A percentile compares a stretch with the other conserved stretches of the same genome.
phyloP scores from a whole-genome alignment of 345 rosid species.

The Murraya koenigii region DNA sequence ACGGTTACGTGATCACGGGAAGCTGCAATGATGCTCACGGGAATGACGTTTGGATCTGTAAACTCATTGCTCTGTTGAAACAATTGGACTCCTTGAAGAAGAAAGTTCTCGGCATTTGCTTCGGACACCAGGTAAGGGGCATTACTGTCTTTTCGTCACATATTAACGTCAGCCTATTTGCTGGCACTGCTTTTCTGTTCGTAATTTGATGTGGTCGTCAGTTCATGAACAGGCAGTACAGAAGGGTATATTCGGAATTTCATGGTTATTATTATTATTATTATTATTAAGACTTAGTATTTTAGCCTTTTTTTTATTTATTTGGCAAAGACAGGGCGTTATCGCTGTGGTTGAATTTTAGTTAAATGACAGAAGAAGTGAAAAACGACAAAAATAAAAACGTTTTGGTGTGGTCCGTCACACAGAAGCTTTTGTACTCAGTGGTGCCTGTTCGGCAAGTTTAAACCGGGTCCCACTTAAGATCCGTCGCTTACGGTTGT shows the following conservation, averaged over 20 bases:
- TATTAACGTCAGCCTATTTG: too few species aligned
- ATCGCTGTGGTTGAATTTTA: too few species aligned
- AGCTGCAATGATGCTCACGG: constrained; percentile 69
- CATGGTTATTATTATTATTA: too few species aligned
- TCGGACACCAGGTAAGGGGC: constrained; percentile 67
- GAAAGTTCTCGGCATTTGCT: constrained; percentile 66
- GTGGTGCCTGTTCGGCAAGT: not conserved
- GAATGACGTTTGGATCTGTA: constrained; percentile 58
- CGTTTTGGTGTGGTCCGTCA: not conserved
- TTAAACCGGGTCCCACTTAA: not conserved
- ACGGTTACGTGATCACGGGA: constrained; percentile 68
- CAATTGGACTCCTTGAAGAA: constrained; percentile 47
- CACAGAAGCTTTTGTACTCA: not conserved
- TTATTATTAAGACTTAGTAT: too few species aligned
- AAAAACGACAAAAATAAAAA: too few species aligned
- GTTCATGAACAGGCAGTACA: too few species aligned
- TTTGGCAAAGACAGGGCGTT: too few species aligned
- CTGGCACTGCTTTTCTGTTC: too few species aligned
- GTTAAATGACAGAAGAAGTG: not conserved
- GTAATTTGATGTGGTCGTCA: too few species aligned
- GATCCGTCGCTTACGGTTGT: not conserved
- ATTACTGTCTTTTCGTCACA: not conserved
- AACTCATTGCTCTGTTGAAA: constrained; percentile 39
- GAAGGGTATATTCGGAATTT: too few species aligned
- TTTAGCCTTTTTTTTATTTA: too few species aligned